A percentile compares a stretch with the other conserved stretches of the same genome.
Conservation (phyloP, 805 yeast species). For the Osmozyma mogii region DNA sequence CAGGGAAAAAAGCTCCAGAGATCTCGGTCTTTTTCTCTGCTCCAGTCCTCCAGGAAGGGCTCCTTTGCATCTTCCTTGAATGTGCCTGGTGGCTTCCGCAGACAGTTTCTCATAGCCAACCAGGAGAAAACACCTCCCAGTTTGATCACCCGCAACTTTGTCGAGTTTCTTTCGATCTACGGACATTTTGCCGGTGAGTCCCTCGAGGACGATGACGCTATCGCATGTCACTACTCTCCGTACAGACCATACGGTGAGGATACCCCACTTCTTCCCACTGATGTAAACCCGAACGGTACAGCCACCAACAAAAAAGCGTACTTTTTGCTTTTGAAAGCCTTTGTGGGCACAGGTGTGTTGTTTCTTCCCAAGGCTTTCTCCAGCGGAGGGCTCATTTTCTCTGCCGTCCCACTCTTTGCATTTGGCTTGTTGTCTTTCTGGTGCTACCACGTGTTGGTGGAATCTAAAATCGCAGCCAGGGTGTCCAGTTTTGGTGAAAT, state of each 20-base stretch:
- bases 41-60: constrained; percentile 34
- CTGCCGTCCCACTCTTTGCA: constrained; percentile 41
- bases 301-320: constrained; percentile 70
- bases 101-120: constrained; percentile 47
- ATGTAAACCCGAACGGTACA: constrained; percentile 38
- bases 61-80: constrained; percentile 62
- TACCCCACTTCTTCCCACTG: constrained; percentile 12
- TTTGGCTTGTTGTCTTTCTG: constrained; percentile 70
- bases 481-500: constrained; percentile 78
- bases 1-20: constrained; percentile 6
- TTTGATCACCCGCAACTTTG: constrained; percentile 60
- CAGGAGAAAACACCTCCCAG: constrained; percentile 24
- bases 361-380: constrained; percentile 63
- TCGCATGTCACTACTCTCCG: constrained; percentile 40
- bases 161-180: constrained; percentile 69
- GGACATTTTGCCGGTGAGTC: constrained; percentile 87
- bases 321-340: constrained; percentile 62
- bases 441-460: constrained; percentile 64
- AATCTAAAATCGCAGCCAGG: constrained; percentile 48
- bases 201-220: constrained; percentile 58
- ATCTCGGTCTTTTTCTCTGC: constrained; percentile 11
- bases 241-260: constrained; percentile 11
- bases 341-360: constrained; percentile 70
- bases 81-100: constrained; percentile 78
- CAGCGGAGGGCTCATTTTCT: constrained; percentile 65